Evolutionary conservation across 2,329 filamentous ascomycete species (phyloP), one percentile per base, ranked within the genome.

Genomic region (Trichoderma sp.): DNA sequence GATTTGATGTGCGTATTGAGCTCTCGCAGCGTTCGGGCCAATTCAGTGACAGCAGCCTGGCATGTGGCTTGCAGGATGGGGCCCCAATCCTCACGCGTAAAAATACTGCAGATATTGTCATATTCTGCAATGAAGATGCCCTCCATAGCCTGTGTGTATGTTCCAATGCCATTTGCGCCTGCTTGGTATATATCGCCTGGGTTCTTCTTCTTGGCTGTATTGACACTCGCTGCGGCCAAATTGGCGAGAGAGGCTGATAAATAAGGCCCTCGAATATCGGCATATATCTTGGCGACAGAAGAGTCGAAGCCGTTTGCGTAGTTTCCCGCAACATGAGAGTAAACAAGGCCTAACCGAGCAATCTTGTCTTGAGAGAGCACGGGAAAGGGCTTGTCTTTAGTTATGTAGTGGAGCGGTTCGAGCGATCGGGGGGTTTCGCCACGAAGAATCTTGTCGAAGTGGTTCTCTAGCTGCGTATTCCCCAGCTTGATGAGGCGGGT

Each of bases 351-450:
- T 17, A 98, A 80, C 34, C 89, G 86, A n/a, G 89, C 88, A 29
- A 91, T 86, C 70, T 90, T 92, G 65, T 95, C 92, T 71, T 91
- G 87, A 1, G 90, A 85, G 32, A 98, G 85, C 10, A 90, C 84
- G 9, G 95, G 95, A 74, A 98, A 99, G 1, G 91, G 88, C 76
- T 84, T 86, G 82, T 93, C 88, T 79, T 98, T 98, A 19, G 93
- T 97, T 74, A 97, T 90, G 76, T 90, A 97, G 78, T 97, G 92
- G 53, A 99, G 82, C 8, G 95, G 94, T 76, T 99, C 95, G 59
- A 98, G 86, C 3, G 91, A 87, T 60, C 87, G 87, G 15, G 92
- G 90, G 45, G 94, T 92, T 72, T 97, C 92, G 70, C 86, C 87
- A 53, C 85, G 83, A 42, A 99, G 81, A 64, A 93, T 84, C 68